phyloP scores from a whole-genome alignment of 495 filamentous ascomycete species.

The Lineolata rhizophorae region DNA sequence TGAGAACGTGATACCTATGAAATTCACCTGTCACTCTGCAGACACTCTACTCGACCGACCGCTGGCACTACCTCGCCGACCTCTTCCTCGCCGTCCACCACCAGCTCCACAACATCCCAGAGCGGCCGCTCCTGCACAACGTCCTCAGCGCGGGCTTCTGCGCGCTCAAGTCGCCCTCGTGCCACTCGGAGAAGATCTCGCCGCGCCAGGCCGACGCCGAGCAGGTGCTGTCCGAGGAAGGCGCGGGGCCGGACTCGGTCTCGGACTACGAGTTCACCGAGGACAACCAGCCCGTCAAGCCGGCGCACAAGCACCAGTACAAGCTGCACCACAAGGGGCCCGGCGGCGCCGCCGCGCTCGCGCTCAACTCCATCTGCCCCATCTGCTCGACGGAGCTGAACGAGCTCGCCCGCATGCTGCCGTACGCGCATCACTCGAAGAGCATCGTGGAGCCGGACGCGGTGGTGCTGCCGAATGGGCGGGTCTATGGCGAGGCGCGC shows the following conservation, averaged over 20 bases:
- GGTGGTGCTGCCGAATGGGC: slow-evolving; percentile 66
- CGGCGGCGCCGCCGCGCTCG: slow-evolving; percentile 34
- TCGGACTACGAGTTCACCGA: neutral
- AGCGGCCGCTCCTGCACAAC: slow-evolving; percentile 69
- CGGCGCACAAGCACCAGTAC: no score
- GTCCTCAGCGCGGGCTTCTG: slow-evolving; percentile 82
- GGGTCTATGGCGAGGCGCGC: slow-evolving; percentile 60
- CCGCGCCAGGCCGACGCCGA: no score
- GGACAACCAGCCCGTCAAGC: neutral
- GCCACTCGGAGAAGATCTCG: slow-evolving; percentile 34
- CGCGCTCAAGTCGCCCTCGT: slow-evolving; percentile 86
- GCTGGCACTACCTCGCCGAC: slow-evolving; percentile 60
- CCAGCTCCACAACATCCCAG: slow-evolving; percentile 62
- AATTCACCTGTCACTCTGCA: slow-evolving; percentile 16
- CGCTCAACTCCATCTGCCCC: slow-evolving; percentile 53
- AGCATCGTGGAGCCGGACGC: slow-evolving; percentile 77
- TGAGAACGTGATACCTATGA: slow-evolving; percentile 3
- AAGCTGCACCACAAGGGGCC: slow-evolving; percentile 32
- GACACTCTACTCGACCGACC: slow-evolving; percentile 47
- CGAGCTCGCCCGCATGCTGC: slow-evolving; percentile 65
- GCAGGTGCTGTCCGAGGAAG: no score
- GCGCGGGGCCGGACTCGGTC: no score
- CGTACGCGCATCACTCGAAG: slow-evolving; percentile 85
- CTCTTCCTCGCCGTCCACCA: slow-evolving; percentile 75
- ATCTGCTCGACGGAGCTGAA: slow-evolving; percentile 93